Base-by-base conservation (phyloP, 495 filamentous ascomycete genomes). In the Podospora conica region DNA sequence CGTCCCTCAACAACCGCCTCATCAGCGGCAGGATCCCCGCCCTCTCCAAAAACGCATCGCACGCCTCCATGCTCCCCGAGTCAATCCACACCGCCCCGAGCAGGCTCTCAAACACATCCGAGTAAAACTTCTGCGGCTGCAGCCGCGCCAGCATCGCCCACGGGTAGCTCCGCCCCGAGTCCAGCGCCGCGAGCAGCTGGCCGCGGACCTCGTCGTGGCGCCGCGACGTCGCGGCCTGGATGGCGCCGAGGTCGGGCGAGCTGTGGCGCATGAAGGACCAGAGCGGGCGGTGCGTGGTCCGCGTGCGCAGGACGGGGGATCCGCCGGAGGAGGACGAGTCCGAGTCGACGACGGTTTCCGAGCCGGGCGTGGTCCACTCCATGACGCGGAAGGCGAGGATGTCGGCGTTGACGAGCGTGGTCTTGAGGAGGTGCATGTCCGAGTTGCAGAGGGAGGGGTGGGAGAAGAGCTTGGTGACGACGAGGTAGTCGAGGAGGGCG, bases 11-110 rank as follows among this genome's bases (percentile, higher is more conserved):
- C 3, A 94, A 74, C 15, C 89, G 78, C 0, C 81, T 73, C 69
- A 96, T 70, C 65, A 85, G 86, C n/a, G 73, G 69, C 29, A 92
- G 61, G 11, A 97, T 75, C 0, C 92, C 91, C 1, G 91, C 69
- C 1, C 80, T 71, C 65, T 90, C 86, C 0, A 90, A 67, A 48
- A 97, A 83, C 0, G 29, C 64, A 25, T 78, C 75, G 66, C 90
- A 92, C 0, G 65, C 75, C 0, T 74, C 77, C 24, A 93, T 70
- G 4, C 84, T 77, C 3, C 90, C 90, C 0, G 87, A 90, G 73
- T 97, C 95, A 60, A 96, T 80, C 79, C 89, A 98, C 0, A 97
- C 85, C 0, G 94, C 95, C 0, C 92, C 95, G 1, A 97, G 75
- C 1, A 94, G 66, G 59, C 82, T 85, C 81, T 98, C 95, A 53